A percentile compares a stretch with the other conserved stretches of the same genome.
These are phyloP conservation scores for Amanita phalloides DNA, from an alignment of 768 basidiomycete genomes.

Conservation along the genomic window DNA sequence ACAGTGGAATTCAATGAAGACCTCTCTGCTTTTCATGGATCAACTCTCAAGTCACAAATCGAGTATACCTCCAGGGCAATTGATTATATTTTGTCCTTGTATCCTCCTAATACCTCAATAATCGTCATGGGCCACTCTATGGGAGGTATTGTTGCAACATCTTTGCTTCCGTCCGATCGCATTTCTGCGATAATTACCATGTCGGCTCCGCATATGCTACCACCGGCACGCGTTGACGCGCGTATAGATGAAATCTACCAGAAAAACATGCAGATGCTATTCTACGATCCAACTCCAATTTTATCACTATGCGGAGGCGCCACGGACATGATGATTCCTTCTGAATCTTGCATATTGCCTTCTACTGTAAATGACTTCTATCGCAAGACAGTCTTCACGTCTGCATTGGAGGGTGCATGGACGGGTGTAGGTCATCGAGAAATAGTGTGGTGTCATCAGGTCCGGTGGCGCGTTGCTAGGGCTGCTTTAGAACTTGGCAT, in stretches of 20 bases:
- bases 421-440: constrained; percentile 92
- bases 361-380: constrained; percentile 19
- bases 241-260: constrained; percentile 70
- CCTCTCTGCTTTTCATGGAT: constrained; percentile 88
- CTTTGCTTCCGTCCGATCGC: constrained; percentile 55
- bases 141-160: constrained; percentile 88
- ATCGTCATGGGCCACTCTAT: constrained; percentile 91
- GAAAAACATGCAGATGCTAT: constrained; percentile 28
- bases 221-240: constrained; percentile 81
- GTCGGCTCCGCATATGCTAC: constrained; percentile 84
- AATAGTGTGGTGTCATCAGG: constrained; percentile 99
- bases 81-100: constrained; percentile 68
- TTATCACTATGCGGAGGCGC: constrained; percentile 88
- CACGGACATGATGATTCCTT: constrained; percentile 84
- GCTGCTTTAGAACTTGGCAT: constrained; percentile 59
- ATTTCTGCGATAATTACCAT: constrained; percentile 87
- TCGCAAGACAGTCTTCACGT: constrained; percentile 68
- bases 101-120: constrained; percentile 52
- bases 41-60: constrained; percentile 77
- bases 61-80: constrained; percentile 64
- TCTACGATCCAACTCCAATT: constrained; percentile 46
- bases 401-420: constrained; percentile 85
- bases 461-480: constrained; percentile 81
- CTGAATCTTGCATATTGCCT: constrained; percentile 74
- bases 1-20: constrained; percentile 96